Conservation (phyloP, 1,284 basidiomycete species). For the Farysia itapuensis region DNA sequence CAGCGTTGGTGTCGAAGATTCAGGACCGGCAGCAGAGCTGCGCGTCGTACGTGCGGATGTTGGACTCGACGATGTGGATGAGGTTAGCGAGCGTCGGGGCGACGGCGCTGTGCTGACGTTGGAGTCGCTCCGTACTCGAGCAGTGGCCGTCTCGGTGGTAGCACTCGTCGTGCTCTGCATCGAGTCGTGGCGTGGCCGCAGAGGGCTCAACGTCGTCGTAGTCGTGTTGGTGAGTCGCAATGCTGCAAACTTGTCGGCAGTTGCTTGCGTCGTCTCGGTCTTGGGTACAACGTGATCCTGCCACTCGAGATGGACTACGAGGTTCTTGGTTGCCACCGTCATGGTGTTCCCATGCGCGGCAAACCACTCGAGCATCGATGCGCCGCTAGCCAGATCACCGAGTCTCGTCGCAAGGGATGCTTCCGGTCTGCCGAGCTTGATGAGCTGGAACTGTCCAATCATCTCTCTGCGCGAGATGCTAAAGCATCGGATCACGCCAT, state of each 20-base stretch:
- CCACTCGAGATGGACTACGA: slow-evolving; percentile 85
- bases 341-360: slow-evolving; percentile 85
- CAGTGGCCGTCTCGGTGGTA: background rate
- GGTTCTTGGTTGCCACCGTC: slow-evolving; percentile 84
- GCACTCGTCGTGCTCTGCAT: slow-evolving; percentile 34
- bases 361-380: slow-evolving; percentile 66
- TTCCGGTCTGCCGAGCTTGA: slow-evolving; percentile 69
- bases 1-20: slow-evolving; percentile 2
- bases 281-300: slow-evolving; percentile 66
- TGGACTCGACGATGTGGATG: background rate
- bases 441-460: slow-evolving; percentile 84
- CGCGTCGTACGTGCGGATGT: slow-evolving; percentile 16
- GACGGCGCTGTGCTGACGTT: slow-evolving; percentile 32
- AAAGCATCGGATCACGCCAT: slow-evolving; percentile 85
- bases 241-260: slow-evolving; percentile 15
- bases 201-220: slow-evolving; percentile 10
- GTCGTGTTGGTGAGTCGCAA: slow-evolving; percentile 17
- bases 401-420: slow-evolving; percentile 18
- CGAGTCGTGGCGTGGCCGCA: slow-evolving; percentile 34
- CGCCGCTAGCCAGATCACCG: slow-evolving; percentile 29
- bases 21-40: slow-evolving; percentile 6
- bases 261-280: slow-evolving; percentile 5
- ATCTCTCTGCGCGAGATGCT: slow-evolving; percentile 83
- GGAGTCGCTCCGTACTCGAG: slow-evolving; percentile 24
- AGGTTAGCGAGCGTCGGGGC: slow-evolving; percentile 11